phyloP scores from a whole-genome alignment of 2,329 filamentous ascomycete species.

The Trichoderma sp. region DNA sequence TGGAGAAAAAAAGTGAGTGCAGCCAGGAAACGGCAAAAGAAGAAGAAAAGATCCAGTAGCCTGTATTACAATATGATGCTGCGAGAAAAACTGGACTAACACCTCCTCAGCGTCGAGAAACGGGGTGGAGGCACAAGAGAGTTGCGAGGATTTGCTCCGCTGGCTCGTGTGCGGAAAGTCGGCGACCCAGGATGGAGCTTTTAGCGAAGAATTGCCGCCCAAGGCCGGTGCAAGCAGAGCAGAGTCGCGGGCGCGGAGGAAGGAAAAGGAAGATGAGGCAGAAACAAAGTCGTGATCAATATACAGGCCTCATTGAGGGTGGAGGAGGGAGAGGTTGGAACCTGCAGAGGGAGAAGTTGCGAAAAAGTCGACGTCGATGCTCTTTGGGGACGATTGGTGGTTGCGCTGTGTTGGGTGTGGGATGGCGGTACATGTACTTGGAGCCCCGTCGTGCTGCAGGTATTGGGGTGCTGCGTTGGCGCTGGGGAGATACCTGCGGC shows the following conservation, averaged over 20 bases:
- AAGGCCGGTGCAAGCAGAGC: slow-evolving; percentile 6
- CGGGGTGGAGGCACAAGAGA: slow-evolving; percentile 13
- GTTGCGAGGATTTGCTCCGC: slow-evolving; percentile 19
- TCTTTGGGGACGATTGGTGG: not conserved
- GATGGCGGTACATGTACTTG: not conserved
- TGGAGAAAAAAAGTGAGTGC: not conserved
- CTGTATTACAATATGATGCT: slow-evolving; percentile 40
- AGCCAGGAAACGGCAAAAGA: slow-evolving; percentile 4
- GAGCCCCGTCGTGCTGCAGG: not conserved
- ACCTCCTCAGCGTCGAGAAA: slow-evolving; percentile 20
- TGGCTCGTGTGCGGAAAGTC: slow-evolving; percentile 15
- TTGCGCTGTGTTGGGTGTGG: not conserved
- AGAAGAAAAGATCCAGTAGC: slow-evolving; percentile 31
- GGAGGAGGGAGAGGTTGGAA: slow-evolving; percentile 25
- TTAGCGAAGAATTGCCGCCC: slow-evolving; percentile 18
- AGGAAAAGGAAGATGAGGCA: slow-evolving; percentile 24
- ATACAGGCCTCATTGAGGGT: slow-evolving; percentile 40
- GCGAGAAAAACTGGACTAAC: slow-evolving; percentile 24
- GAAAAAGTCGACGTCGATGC: not conserved
- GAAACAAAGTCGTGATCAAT: slow-evolving; percentile 39
- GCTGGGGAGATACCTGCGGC: not conserved
- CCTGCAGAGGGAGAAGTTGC: slow-evolving; percentile 33
- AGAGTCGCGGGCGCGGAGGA: slow-evolving; percentile 24
- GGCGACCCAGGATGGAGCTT: not conserved
- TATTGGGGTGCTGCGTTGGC: not conserved